Base-by-base conservation (phyloP, 2,329 filamentous ascomycete genomes). In the Coniochaeta sp. region DNA sequence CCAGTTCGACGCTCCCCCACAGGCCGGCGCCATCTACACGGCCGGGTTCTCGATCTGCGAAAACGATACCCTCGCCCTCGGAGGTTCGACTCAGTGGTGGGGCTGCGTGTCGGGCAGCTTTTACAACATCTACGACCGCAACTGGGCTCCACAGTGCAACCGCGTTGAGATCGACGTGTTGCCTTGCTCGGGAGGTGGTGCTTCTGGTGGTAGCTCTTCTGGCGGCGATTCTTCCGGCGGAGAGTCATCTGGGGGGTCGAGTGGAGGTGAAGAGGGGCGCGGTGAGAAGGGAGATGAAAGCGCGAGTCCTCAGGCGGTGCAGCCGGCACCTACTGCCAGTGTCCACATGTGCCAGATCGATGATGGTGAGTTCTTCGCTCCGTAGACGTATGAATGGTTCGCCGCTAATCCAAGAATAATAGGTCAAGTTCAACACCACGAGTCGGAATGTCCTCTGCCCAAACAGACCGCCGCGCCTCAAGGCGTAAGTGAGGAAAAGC, bases 91-190 rank as follows among this genome's bases (percentile, higher is more conserved):
- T 22, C 73, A 82, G 59, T 94, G 87, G 74, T 92, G 85, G 71
- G 77, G 86, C 64, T 95, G 90, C 70, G 69, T 78, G 54, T 88
- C 83, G 24, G 88, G 89, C 35, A 69, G 71, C 61, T 92, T 95
- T 71, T 88, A 83, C 74, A 95, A 95, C 74, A 74, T 95, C n/a
- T 95, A 95, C 70, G 84, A 91, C 66, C 74, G 79, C 54, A 70
- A 77, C 63, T 84, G 81, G 72, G 87, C 85, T 7, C 69, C 68
- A n/a, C 88, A 92, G 67, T 94, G 89, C 71, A 72, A 76, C 52
- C 74, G 78, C 2, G 76, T 89, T 22, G 67, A 77, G 55, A 74
- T 87, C 50, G 61, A 74, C 9, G 71, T 73, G 13, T 65, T 78
- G 49, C 67, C 76, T 1, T 83, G 81, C 12, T 6, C 14, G 54